Conservation (phyloP, 208 protist species). For the Balamuthia mandrillaris region DNA sequence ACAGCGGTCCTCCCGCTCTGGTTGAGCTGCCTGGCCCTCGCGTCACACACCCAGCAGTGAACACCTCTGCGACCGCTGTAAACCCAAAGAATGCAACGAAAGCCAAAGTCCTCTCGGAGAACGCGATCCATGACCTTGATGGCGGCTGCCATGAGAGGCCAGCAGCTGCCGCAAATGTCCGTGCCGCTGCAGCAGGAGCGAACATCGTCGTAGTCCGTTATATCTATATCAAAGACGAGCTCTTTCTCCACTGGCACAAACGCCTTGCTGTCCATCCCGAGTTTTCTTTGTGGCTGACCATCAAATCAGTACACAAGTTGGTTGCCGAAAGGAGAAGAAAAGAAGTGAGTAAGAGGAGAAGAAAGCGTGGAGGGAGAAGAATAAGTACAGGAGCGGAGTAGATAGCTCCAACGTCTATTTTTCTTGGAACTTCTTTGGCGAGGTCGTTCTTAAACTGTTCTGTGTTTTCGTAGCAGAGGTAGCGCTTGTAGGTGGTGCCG, state of each 20-base stretch:
- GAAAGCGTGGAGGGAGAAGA: not conserved
- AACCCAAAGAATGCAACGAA: conserved; percentile 93
- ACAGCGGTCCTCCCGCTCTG: not conserved
- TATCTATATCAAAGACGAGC: conserved; percentile 99
- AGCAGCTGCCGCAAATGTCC: conserved; percentile 93
- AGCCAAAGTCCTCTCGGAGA: conserved; percentile 91
- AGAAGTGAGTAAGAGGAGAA: not conserved
- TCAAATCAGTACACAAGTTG: not conserved
- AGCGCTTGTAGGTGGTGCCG: conserved; percentile 8
- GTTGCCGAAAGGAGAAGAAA: not conserved
- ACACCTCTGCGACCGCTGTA: conserved; percentile 97
- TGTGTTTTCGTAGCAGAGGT: not conserved
- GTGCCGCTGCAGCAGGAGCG: conserved; percentile 90
- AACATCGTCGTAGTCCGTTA: conserved; percentile 98
- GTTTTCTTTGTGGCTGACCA: not conserved
- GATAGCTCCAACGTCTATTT: conserved; percentile 3
- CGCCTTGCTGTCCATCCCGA: not conserved
- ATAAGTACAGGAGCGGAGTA: not conserved
- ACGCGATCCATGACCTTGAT: conserved; percentile 80
- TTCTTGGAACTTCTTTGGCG: not conserved
- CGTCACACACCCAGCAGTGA: conserved; percentile 97
- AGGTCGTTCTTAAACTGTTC: conserved; percentile 2
- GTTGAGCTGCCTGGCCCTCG: conserved; percentile 69
- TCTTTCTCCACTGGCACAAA: conserved; percentile 79
- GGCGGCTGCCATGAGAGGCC: conserved; percentile 92